These are phyloP conservation scores for Bjerkandera adusta DNA, from an alignment of 1,284 basidiomycete species.

Conservation along the genomic window DNA sequence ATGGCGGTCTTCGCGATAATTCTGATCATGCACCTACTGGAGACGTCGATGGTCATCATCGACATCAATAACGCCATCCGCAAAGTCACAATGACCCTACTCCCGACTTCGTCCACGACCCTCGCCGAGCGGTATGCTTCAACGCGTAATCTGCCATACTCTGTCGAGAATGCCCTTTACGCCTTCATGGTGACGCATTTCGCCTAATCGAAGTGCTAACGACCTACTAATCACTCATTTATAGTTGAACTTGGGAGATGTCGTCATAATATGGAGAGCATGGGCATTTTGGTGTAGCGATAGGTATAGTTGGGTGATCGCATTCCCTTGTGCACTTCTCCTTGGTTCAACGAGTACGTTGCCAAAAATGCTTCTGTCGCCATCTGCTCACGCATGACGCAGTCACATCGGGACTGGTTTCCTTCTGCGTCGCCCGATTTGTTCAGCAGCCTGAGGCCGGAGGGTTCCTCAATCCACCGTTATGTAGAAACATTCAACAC, in stretches of 20 bases:
- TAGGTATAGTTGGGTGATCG: slow-evolving; percentile 2
- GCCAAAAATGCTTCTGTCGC: neutral
- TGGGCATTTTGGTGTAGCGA: slow-evolving; percentile 5
- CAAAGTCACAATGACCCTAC: slow-evolving; percentile 6
- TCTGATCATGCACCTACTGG: slow-evolving; percentile 8
- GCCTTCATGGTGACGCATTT: slow-evolving; percentile 6
- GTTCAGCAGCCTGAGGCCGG: neutral
- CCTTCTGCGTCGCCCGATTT: slow-evolving; percentile 7
- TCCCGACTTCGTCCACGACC: neutral
- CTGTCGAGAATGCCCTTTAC: slow-evolving; percentile 5
- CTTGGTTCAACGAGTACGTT: slow-evolving; percentile 8
- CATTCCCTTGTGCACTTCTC: slow-evolving; percentile 2
- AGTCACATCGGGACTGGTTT: slow-evolving; percentile 5
- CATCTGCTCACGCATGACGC: neutral
- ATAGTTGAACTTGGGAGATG: slow-evolving; percentile 9
- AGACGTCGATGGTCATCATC: slow-evolving; percentile 5
- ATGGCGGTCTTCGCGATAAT: neutral
- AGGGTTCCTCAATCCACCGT: slow-evolving; percentile 4
- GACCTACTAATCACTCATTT: neutral
- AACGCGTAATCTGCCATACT: neutral
- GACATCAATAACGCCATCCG: slow-evolving; percentile 8
- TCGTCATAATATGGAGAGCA: slow-evolving; percentile 11
- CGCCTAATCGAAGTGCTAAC: too few relatives aligned
- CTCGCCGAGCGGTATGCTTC: slow-evolving; percentile 6
- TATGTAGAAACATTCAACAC: slow-evolving; percentile 8